Evolutionary conservation across 257 asterid genomes (phyloP), one percentile per base, ranked within the genome.

Genomic region (Rauvolfia tetraphylla): DNA sequence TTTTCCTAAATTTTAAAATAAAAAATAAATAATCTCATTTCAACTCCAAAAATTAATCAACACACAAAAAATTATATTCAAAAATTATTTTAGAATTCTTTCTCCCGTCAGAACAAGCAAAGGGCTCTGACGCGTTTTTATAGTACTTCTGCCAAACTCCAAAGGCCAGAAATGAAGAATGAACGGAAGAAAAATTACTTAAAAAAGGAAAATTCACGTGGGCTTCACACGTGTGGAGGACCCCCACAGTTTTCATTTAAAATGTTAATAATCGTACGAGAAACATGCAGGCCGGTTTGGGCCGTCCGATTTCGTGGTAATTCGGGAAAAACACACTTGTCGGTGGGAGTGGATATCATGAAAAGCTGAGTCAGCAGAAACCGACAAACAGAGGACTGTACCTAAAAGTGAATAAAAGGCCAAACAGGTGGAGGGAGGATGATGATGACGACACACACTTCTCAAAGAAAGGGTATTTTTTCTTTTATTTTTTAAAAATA

Each of bases 381-480:
- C 33, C 75, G 84, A 80, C 81, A 71, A 76, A 71, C 56, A 15
- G 46, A 34, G 57, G 42, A 51, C 48, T 29, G 77, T 51, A 53
- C 78, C 31, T 48, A 57, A 80, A 85, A 82, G 87, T 75, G 77
- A 66, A 83, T 62, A 78, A 84, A 77, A 72, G 70, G 70, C 78
- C 84, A 76, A 62, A 44, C 39, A 7, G 63, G 81, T 65, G 75
- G 68, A 61, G 69, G 46, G 78, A 57, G 66, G 48, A 61, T 39
- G 81, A 70, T 62, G 74, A 38, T 18, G 68, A 68, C 48, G 42
- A 73, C 58, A 31, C 38, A 14, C 80, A 77, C 25, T 15, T 27
- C 22, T 5, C 34, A 22, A n/a, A 41, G 46, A 18, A 56, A 23
- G 25, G 65, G 1, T 6, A n/a, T n/a, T 58, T 3, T 27, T 11